Evolutionary conservation across 768 basidiomycete species (phyloP).

Genomic region (Astraeus odoratus): DNA sequence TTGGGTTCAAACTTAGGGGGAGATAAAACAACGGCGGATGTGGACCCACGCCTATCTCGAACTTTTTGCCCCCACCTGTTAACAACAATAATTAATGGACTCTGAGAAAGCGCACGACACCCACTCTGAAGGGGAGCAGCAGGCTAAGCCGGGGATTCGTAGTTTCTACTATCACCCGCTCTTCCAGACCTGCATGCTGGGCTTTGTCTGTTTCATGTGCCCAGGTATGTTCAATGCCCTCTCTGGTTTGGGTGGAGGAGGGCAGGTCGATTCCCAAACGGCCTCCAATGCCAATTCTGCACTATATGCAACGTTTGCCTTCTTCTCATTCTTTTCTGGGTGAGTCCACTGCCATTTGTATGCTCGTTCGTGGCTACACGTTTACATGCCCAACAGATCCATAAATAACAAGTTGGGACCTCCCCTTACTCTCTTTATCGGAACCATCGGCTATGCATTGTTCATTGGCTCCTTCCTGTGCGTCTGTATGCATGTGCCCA

Average conservation of each 20-base stretch:
- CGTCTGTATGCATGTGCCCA: constrained; percentile 18
- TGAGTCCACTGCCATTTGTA: constrained; percentile 22
- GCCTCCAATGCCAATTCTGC: constrained; percentile 66
- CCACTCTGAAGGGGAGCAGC: constrained; percentile 3
- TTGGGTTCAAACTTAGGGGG: neutral
- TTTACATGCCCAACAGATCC: constrained; percentile 37
- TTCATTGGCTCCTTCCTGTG: constrained; percentile 72
- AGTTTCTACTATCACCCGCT: constrained; percentile 53
- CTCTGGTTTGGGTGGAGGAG: constrained; percentile 74
- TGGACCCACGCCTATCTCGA: no score
- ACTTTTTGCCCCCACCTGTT: no score
- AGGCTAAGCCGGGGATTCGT: constrained; percentile 42
- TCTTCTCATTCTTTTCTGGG: constrained; percentile 66
- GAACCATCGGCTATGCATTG: constrained; percentile 68
- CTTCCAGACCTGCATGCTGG: constrained; percentile 46
- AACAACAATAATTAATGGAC: no score
- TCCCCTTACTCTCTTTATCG: constrained; percentile 63
- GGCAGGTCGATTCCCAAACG: constrained; percentile 59
- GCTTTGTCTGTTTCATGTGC: constrained; percentile 57
- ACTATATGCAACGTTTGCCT: constrained; percentile 58
- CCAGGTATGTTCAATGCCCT: constrained; percentile 74
- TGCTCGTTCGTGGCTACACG: neutral
- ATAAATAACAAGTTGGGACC: constrained; percentile 80
- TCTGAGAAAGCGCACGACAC: neutral
- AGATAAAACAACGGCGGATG: neutral